A percentile compares a stretch with the other conserved stretches of the same genome.
phyloP scores from a whole-genome alignment of 257 asterid genomes.

The Solanum verrucosum region DNA sequence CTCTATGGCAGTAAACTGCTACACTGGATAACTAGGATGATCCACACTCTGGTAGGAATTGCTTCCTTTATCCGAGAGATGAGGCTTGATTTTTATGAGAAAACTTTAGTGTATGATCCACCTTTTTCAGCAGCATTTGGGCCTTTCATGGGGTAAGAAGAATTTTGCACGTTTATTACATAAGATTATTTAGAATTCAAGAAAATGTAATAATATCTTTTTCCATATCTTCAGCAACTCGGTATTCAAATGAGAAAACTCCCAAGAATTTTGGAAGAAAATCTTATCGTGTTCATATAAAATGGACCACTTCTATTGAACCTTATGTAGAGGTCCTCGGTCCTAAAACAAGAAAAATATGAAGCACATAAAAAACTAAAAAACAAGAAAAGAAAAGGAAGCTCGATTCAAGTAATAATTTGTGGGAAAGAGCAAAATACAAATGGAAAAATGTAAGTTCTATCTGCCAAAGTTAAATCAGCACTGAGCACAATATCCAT shows the following conservation, averaged over 20 bases:
- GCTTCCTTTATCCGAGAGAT: neutral
- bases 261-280: neutral
- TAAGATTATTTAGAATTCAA: neutral
- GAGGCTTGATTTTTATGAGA: neutral
- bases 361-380: slow-evolving; percentile 1
- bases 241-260: neutral
- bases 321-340: slow-evolving; percentile 26
- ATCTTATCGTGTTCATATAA: slow-evolving; percentile 43
- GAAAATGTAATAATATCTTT: neutral
- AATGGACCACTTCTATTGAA: slow-evolving; percentile 67
- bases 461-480: neutral
- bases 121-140: neutral
- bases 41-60: neutral
- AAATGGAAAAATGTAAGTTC: neutral
- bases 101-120: neutral
- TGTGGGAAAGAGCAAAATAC: neutral
- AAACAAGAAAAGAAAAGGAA: neutral
- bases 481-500: neutral
- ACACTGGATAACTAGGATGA: neutral
- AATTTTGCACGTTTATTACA: neutral
- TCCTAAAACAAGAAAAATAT: slow-evolving; percentile 32
- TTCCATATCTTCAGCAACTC: neutral
- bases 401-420: neutral
- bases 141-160: neutral
- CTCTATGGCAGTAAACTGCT: neutral